Evolutionary conservation across 345 rosid species (phyloP).

Genomic region (Lepidium didymum): DNA sequence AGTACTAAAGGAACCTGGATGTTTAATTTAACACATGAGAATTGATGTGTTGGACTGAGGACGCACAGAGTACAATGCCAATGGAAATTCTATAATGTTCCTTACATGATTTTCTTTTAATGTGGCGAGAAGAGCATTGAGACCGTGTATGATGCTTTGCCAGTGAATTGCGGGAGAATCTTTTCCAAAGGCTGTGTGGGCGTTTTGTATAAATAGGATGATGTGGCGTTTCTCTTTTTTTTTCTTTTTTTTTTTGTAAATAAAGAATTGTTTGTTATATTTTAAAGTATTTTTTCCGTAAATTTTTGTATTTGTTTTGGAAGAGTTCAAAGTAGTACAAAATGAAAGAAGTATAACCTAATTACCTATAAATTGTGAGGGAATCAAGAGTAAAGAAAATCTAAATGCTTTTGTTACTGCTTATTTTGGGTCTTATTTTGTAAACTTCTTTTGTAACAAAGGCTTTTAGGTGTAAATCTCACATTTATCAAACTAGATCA

Average conservation of each 20-base stretch:
- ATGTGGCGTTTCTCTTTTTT: slow-evolving; percentile 19
- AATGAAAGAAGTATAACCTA: too few species aligned
- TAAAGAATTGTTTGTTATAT: neutral
- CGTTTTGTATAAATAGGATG: slow-evolving; percentile 23
- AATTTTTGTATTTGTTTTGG: neutral
- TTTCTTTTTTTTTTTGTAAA: neutral
- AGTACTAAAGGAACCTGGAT: slow-evolving; percentile 90
- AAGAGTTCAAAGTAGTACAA: too few species aligned
- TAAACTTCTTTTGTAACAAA: too few species aligned
- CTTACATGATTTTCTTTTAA: slow-evolving; percentile 90
- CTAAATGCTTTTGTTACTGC: too few species aligned
- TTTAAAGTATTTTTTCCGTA: neutral
- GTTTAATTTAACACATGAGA: slow-evolving; percentile 4
- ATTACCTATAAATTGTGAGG: too few species aligned
- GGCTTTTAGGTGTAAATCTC: too few species aligned
- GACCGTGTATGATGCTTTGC: slow-evolving; percentile 91
- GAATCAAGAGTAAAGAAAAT: too few species aligned
- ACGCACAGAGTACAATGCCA: neutral
- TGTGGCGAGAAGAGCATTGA: slow-evolving; percentile 68
- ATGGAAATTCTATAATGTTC: neutral
- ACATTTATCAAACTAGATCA: too few species aligned
- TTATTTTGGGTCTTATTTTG: too few species aligned
- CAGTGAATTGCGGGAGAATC: slow-evolving; percentile 82
- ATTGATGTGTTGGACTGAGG: neutral
- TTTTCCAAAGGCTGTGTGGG: slow-evolving; percentile 54